Evolutionary conservation across 352 stramenopile genomes (phyloP).

Genomic region (Elongisporangium prolatum): DNA sequence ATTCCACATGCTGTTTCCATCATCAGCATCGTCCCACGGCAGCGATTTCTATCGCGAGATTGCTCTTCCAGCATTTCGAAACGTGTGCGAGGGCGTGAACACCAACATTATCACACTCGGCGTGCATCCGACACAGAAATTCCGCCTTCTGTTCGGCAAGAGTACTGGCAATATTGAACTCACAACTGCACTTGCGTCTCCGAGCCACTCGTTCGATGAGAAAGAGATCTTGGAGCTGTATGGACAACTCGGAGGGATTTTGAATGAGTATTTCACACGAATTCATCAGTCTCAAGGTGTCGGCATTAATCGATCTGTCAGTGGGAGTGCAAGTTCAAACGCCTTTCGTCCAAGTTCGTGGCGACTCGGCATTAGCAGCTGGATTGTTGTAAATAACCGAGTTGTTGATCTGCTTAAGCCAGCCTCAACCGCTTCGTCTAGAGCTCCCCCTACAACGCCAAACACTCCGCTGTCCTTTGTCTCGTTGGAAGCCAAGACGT

Average conservation of each 20-base stretch:
- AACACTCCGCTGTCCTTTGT: conserved; percentile 34
- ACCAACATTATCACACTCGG: conserved; percentile 60
- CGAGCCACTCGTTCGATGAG: conserved; percentile 5
- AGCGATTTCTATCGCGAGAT: conserved; percentile 57
- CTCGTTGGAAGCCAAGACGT: conserved; percentile 40
- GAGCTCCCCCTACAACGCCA: neutral
- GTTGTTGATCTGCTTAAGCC: conserved; percentile 49
- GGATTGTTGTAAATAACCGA: conserved; percentile 67
- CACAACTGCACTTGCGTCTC: neutral
- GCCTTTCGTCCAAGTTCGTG: conserved; percentile 14
- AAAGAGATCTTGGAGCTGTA: conserved; percentile 49
- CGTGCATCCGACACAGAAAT: conserved; percentile 70
- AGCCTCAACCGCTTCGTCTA: neutral
- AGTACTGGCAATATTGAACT: conserved; percentile 17
- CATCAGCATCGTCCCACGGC: conserved; percentile 28
- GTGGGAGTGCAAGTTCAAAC: neutral
- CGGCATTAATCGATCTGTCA: neutral
- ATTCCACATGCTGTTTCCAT: conserved; percentile 56
- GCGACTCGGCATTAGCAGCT: conserved; percentile 60
- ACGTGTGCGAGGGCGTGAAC: conserved; percentile 46
- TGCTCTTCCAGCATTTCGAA: conserved; percentile 37
- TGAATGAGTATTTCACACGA: conserved; percentile 42
- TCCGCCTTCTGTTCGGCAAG: conserved; percentile 61
- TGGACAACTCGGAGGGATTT: conserved; percentile 46
- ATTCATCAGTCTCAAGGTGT: neutral